A percentile compares a stretch with the other conserved stretches of the same genome.
phyloP scores from a whole-genome alignment of 2,329 filamentous ascomycete species.

The Aspergillus candidus region DNA sequence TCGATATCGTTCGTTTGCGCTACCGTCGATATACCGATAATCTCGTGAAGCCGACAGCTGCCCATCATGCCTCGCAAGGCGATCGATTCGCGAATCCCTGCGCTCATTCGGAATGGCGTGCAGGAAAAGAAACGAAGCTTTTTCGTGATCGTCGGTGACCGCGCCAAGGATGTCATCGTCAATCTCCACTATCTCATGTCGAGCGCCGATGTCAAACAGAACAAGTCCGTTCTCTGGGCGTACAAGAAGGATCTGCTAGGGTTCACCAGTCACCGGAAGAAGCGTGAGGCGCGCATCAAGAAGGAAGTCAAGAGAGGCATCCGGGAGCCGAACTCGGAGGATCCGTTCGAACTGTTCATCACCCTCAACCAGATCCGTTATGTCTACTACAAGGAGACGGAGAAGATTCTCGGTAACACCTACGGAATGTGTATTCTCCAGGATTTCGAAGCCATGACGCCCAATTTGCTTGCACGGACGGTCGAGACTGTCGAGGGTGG shows the following conservation, averaged over 20 bases:
- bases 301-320: conserved; percentile 95
- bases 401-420: conserved; percentile 96
- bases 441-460: conserved; percentile 95
- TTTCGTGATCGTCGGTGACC: conserved; percentile 92
- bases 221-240: conserved; percentile 95
- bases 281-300: conserved; percentile 97
- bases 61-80: conserved; percentile 41
- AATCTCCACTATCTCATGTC: conserved; percentile 91
- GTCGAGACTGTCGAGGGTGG: conserved; percentile 98
- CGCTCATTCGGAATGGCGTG: conserved; percentile 84
- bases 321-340: conserved; percentile 83
- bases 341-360: conserved; percentile 95
- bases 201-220: conserved; percentile 81
- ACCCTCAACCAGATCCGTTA: conserved; percentile 96
- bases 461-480: conserved; percentile 89
- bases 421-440: conserved; percentile 98
- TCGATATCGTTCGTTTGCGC: background rate
- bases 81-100: conserved; percentile 82
- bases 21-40: background rate
- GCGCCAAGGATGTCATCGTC: conserved; percentile 93
- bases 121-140: conserved; percentile 97
- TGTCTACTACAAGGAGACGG: conserved; percentile 99
- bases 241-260: conserved; percentile 97
- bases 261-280: conserved; percentile 94
- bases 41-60: conserved; percentile 1